phyloP scores from a whole-genome alignment of 2,329 filamentous ascomycete species.

The Immersiporthe knoxdaviesiana region DNA sequence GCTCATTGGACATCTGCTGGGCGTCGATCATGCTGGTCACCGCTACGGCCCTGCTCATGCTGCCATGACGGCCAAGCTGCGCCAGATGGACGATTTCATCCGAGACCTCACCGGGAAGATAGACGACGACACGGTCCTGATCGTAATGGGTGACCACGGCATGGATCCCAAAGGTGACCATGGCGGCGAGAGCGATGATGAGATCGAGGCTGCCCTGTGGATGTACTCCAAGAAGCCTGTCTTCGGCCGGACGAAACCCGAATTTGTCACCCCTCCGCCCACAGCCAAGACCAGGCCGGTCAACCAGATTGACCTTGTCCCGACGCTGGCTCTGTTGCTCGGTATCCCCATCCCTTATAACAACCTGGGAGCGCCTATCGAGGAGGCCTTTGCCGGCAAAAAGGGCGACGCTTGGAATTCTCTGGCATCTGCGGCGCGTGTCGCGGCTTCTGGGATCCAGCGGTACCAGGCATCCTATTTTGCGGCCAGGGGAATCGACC shows the following conservation, averaged over 20 bases:
- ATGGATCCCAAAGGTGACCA: conserved; percentile 98
- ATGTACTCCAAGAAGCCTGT: conserved; percentile 91
- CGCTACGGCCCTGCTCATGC: conserved; percentile 91
- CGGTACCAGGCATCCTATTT: conserved; percentile 88
- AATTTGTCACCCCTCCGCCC: conserved; percentile 60
- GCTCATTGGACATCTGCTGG: conserved; percentile 91
- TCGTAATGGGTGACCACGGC: conserved; percentile 98
- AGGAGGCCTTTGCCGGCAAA: conserved; percentile 83
- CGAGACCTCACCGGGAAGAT: conserved; percentile 70
- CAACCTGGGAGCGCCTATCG: conserved; percentile 88
- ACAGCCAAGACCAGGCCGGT: conserved; percentile 77
- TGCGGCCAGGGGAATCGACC: conserved; percentile 68
- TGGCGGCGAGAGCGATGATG: conserved; percentile 96
- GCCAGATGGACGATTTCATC: conserved; percentile 86
- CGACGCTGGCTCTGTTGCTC: conserved; percentile 83
- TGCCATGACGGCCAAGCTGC: conserved; percentile 87
- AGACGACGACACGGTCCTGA: conserved; percentile 83
- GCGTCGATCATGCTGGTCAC: conserved; percentile 96
- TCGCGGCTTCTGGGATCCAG: conserved; percentile 84
- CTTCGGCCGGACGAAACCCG: conserved; percentile 76
- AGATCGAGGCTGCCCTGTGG: conserved; percentile 93
- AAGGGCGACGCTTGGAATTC: conserved; percentile 74
- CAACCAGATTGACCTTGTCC: conserved; percentile 92
- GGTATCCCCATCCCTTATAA: conserved; percentile 96
- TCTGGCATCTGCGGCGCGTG: conserved; percentile 73